Base-by-base conservation (phyloP, 305 asterid genomes). In the Fraxinus dipetala region DNA sequence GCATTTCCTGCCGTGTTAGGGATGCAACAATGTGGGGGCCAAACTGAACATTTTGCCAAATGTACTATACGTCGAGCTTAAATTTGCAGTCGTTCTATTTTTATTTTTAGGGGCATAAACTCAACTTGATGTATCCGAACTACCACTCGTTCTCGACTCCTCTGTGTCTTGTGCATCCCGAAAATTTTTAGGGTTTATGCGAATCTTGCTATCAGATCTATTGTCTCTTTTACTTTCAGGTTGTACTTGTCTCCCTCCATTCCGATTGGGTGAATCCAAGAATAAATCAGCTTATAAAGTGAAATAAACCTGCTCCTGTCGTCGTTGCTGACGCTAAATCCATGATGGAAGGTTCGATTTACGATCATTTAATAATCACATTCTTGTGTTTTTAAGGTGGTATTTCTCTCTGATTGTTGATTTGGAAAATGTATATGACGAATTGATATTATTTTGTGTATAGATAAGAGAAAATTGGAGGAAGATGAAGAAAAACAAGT, bases 391-490 rank as follows among this genome's bases (percentile, higher is more conserved):
- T 76, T 18, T 38, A 10, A 1, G 28, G 4, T 74, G 7, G 2
- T 14, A 67, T 63, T 9, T 7, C 13, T n/a, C 74, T 34, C 56
- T 73, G 16, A 14, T 2, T 61, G 24, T 9, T 51, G 32, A 26
- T 22, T 32, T 34, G 13, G 4, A 32, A 36, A 34, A 16, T 51
- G 9, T 30, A 31, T 10, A 43, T 79, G 18, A 45, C 26, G 35
- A 30, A 13, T 67, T 67, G 18, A n/a, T 67, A 30, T 26, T 13
- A 31, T 28, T 14, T 31, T 69, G 38, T 69, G 0, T 31, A 81
- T 73, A 92, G 97, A 92, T 5, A 94, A 92, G 92, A 92, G 98
- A 84, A 97, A 88, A 80, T 92, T 94, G 1, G 97, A 88, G 82
- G 92, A 79, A 61, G 81, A 48, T 26, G 51, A 85, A 63, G 93